Base-by-base conservation (phyloP, 371 early-diverging fungal genomes). In the Mucor indicus region DNA sequence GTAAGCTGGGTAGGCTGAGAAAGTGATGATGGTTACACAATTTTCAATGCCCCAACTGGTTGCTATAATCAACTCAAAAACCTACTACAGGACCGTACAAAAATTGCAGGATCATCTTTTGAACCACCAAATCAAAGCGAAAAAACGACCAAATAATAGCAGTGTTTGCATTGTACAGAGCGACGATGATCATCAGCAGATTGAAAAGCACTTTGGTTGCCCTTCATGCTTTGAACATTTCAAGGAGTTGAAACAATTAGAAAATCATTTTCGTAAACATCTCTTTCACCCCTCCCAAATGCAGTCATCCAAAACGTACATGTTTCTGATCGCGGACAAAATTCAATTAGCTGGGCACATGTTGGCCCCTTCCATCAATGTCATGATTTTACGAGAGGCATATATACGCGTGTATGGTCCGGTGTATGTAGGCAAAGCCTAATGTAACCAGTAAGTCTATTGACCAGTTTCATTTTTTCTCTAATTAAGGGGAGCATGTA, bases 201-300 rank as follows among this genome's bases (percentile, higher is more conserved):
- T 47, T 38, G 49, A 48, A 48, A 44, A 51, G 37, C 51, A 51
- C 38, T 51, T 37, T 38, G 51, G 44, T 38, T 43, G 51, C 44
- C 44, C 44, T 35, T 51, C 38, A 27, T 51, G 51, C 32, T 29
- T 44, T 44, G 51, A 25, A 37, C 51, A 52, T 45, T 44, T 52
- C 39, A 45, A 52, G 20, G 39, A 38, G 38, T 44, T 44, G 16
- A 53, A 40, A 35, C 24, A 38, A 23, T 41, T 46, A 22, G 32
- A 53, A 35, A 32, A 50, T n/a, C 44, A 50, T 32, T 17, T 40
- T 39, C 30, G 27, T 27, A 40, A 48, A 29, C 21, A 50, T 32
- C 50, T n/a, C n/a, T n/a, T n/a, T n/a, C n/a, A n/a, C n/a, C n/a
- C n/a, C n/a, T n/a, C n/a, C n/a, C n/a, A n/a, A n/a, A n/a, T n/a